Conservation (phyloP, 371 early-diverging fungal genomes). For the Dichotomocladium elegans region DNA sequence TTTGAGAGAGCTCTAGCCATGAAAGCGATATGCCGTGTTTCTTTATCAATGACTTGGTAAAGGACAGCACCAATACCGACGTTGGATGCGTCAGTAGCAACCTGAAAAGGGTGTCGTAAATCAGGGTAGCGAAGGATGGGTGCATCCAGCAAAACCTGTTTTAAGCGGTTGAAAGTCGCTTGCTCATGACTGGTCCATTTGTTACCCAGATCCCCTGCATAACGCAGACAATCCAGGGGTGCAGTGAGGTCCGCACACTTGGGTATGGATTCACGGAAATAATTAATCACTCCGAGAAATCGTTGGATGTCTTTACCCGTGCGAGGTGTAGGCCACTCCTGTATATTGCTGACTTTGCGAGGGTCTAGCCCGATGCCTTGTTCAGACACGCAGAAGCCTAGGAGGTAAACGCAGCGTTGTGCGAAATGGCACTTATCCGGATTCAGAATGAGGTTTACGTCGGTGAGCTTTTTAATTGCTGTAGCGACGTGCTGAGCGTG, state of each 20-base stretch:
- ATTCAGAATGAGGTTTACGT: slow-evolving; percentile 16
- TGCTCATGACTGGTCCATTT: slow-evolving; percentile 1
- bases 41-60: slow-evolving; percentile 11
- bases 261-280: slow-evolving; percentile 22
- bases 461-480: slow-evolving; percentile 12
- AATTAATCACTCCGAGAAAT: slow-evolving; percentile 24
- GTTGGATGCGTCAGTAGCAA: slow-evolving; percentile 41
- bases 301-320: slow-evolving; percentile 17
- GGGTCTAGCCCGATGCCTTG: slow-evolving; percentile 13
- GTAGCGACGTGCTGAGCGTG: slow-evolving; percentile 7
- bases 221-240: slow-evolving; percentile 22
- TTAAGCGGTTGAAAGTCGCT: slow-evolving; percentile 5
- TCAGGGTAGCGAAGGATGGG: slow-evolving; percentile 19
- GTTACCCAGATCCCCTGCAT: not conserved
- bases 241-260: slow-evolving; percentile 8
- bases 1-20: slow-evolving; percentile 7
- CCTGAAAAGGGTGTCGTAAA: slow-evolving; percentile 16
- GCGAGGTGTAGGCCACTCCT: slow-evolving; percentile 9
- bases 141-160: not conserved
- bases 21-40: slow-evolving; percentile 15
- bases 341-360: slow-evolving; percentile 15
- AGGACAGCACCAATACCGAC: slow-evolving; percentile 32
- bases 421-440: slow-evolving; percentile 19
- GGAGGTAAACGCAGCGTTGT: slow-evolving; percentile 7
- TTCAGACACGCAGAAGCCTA: slow-evolving; percentile 18